A percentile compares a stretch with the other conserved stretches of the same genome.
Conservation (phyloP, 2,329 filamentous ascomycete species). For the Paradendryphiella salina region DNA sequence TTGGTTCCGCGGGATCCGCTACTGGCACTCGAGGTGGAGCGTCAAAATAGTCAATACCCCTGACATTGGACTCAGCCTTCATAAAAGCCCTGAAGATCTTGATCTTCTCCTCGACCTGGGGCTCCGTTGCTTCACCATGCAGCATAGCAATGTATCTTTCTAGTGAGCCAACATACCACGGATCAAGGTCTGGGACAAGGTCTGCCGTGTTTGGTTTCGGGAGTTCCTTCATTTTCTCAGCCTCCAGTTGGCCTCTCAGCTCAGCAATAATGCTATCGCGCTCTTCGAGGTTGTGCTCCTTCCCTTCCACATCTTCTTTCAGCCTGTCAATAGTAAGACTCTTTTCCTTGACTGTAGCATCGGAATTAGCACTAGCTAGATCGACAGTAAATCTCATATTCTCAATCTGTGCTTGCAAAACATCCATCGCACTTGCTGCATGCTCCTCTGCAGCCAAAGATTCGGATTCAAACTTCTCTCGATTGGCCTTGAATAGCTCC, state of each 20-base stretch:
- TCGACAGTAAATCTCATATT: slow-evolving; percentile 21
- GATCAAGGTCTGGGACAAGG: slow-evolving; percentile 58
- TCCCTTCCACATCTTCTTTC: slow-evolving; percentile 43
- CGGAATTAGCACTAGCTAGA: slow-evolving; percentile 28
- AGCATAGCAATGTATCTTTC: slow-evolving; percentile 60
- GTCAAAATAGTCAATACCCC: slow-evolving; percentile 52
- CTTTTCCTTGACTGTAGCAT: slow-evolving; percentile 34
- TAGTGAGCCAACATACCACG: slow-evolving; percentile 61
- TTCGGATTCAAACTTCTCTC: slow-evolving; percentile 25
- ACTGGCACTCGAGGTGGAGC: slow-evolving; percentile 24
- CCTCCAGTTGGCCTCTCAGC: slow-evolving; percentile 18
- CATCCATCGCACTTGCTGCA: slow-evolving; percentile 20
- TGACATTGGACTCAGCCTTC: slow-evolving; percentile 36
- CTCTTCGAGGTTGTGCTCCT: slow-evolving; percentile 15
- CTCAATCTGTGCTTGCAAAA: slow-evolving; percentile 29
- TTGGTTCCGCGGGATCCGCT: slow-evolving; percentile 2
- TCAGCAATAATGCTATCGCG: slow-evolving; percentile 6
- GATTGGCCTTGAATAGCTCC: slow-evolving; percentile 13
- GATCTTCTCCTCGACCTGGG: slow-evolving; percentile 56
- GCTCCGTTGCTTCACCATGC: slow-evolving; percentile 53
- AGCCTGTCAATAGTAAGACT: slow-evolving; percentile 35
- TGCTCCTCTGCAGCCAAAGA: slow-evolving; percentile 23
- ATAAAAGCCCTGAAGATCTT: slow-evolving; percentile 58
- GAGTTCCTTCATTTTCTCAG: slow-evolving; percentile 30
- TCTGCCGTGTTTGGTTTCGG: slow-evolving; percentile 36